Conservation (phyloP, 495 filamentous ascomycete species). For the Amniculicola lignicola region DNA sequence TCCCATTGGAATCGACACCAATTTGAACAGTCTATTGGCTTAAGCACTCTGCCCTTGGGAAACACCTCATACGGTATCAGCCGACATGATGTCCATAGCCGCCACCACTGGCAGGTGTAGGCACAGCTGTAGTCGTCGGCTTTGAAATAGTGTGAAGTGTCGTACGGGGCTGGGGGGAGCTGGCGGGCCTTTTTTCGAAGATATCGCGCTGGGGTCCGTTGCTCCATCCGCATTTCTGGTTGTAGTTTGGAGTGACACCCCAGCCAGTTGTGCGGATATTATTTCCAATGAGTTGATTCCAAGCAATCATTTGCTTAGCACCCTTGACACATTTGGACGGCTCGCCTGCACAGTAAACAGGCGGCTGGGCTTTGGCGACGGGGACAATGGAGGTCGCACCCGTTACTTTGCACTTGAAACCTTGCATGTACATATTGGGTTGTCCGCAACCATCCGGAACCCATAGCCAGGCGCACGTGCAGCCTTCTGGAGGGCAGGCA, state of each 20-base stretch:
- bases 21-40: too few species aligned
- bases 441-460: slow-evolving; percentile 51
- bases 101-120: too few species aligned
- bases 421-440: slow-evolving; percentile 52
- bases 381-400: slow-evolving; percentile 42
- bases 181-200: slow-evolving; percentile 33
- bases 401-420: slow-evolving; percentile 53
- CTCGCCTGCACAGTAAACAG: slow-evolving; percentile 47
- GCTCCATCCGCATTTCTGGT: slow-evolving; percentile 43
- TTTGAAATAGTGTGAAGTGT: too few species aligned
- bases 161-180: too few species aligned
- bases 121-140: too few species aligned
- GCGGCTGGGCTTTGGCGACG: slow-evolving; percentile 44
- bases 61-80: too few species aligned
- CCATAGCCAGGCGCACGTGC: slow-evolving; percentile 59
- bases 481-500: slow-evolving; percentile 51
- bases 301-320: slow-evolving; percentile 56
- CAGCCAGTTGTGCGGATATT: slow-evolving; percentile 41
- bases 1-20: too few species aligned
- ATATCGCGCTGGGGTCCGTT: slow-evolving; percentile 51
- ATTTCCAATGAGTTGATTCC: slow-evolving; percentile 46
- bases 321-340: slow-evolving; percentile 48
- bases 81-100: too few species aligned
- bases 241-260: slow-evolving; percentile 44
- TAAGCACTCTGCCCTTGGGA: too few species aligned